Base-by-base conservation (phyloP, 768 basidiomycete genomes). In the Macrolepiota dolichaula region DNA sequence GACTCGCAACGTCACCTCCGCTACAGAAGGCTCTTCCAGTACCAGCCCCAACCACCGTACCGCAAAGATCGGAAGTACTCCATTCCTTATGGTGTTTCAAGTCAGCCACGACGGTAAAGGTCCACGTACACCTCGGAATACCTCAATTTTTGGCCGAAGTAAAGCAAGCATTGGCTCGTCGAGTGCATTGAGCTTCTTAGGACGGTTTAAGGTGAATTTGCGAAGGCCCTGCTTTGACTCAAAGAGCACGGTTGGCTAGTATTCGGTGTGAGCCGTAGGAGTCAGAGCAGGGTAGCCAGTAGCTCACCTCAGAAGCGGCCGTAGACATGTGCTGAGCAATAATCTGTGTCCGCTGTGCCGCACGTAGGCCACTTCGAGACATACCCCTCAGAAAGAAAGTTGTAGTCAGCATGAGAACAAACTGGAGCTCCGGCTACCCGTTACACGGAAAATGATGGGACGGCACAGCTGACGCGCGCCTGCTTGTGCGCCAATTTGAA, bases 1-100 rank as follows among this genome's bases (percentile, higher is more conserved):
- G 66, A 96, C 96, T 78, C 62, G 85, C 87, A 60, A 99, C 91
- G 73, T 99, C 97, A 47, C 97, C 97, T 13, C 97, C 97, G 5
- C 92, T 89, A 68, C 95, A 98, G 71, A 98, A 98, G 12, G 89
- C 92, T 61, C 86, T 80, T 3, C 88, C 89, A 12, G 74, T 72
- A 24, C 91, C 91, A 35, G 83, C 81, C 36, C 88, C 90, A 38
- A 93, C 81, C 62, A 97, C 84, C 29, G 88, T 80, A 59, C 83
- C 82, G 65, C 86, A 86, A 6, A 92, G 80, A 53, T 88, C 82
- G 29, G 91, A 86, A 37, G 80, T 74, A 62, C 83, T 80, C 91
- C 92, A 94, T 78, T 86, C 84, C 92, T 94, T 65, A 49, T 17
- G n/a, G 38, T 29, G 64, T 58, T 62, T 63, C 53, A 59, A 64